Evolutionary conservation across 805 yeast species (phyloP).

Genomic region (Suhomyces sp.): DNA sequence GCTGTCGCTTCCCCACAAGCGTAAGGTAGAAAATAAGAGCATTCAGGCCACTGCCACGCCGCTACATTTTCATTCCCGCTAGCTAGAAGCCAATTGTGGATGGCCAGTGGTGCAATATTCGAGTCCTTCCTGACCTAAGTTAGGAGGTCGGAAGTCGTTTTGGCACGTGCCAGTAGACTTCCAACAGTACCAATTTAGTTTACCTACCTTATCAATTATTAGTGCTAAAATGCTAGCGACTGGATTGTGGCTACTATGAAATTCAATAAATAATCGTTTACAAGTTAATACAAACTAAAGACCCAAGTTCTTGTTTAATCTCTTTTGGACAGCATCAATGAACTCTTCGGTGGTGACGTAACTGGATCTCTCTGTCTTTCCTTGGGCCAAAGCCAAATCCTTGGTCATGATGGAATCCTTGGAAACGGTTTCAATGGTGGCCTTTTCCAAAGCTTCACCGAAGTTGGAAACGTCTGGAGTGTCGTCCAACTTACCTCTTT

Average conservation of each 20-base stretch:
- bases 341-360: conserved; percentile 93
- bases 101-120: neutral
- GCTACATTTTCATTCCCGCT: neutral
- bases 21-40: neutral
- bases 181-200: too few relatives aligned
- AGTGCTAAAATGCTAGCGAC: too few relatives aligned
- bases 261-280: neutral
- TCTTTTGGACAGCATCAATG: conserved; percentile 73
- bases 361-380: conserved; percentile 75
- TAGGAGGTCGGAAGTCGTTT: neutral
- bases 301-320: conserved; percentile 22
- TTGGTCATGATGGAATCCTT: conserved; percentile 90
- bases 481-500: conserved; percentile 84
- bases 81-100: neutral
- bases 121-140: neutral
- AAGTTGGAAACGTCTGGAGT: conserved; percentile 84
- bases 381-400: conserved; percentile 88
- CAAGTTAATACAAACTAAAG: neutral
- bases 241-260: too few relatives aligned
- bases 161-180: too few relatives aligned
- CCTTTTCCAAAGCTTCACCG: conserved; percentile 75
- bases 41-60: neutral
- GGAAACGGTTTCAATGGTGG: conserved; percentile 82
- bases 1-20: neutral
- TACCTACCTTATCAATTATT: too few relatives aligned